These are phyloP conservation scores for Dactylella cylindrospora DNA, from an alignment of 2,329 filamentous ascomycete genomes.

Conservation along the genomic window DNA sequence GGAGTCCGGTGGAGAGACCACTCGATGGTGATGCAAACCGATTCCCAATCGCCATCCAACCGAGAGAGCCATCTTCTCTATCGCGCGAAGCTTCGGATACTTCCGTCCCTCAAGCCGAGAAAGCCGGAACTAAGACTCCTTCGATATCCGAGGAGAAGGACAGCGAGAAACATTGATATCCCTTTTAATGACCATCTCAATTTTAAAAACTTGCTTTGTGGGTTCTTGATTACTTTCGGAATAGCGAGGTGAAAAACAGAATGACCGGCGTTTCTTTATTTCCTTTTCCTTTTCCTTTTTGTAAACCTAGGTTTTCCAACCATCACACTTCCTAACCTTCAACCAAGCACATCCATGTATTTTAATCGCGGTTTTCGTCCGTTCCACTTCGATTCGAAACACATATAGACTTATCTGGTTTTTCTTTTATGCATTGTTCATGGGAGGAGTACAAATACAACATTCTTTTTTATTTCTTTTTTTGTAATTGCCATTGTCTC, in stretches of 20 bases:
- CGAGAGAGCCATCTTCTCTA: conserved; percentile 30
- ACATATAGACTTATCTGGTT: conserved; percentile 26
- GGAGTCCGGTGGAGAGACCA: conserved; percentile 48
- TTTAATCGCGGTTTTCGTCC: conserved; percentile 6
- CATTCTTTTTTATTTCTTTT: conserved; percentile 3
- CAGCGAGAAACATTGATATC: conserved; percentile 16
- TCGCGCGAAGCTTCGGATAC: conserved; percentile 26
- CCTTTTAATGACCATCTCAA: conserved; percentile 8
- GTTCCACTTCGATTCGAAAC: background rate
- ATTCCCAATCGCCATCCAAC: conserved; percentile 17
- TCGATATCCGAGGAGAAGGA: conserved; percentile 12
- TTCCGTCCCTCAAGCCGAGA: conserved; percentile 14
- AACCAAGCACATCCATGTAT: conserved; percentile 18
- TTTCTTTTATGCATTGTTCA: background rate
- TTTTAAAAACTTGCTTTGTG: conserved; percentile 13
- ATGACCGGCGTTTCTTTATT: conserved; percentile 24
- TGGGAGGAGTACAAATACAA: background rate
- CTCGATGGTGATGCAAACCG: conserved; percentile 6
- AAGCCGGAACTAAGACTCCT: conserved; percentile 28
- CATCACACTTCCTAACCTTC: background rate
- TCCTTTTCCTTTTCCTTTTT: conserved; percentile 7
- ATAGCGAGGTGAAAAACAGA: conserved; percentile 4
- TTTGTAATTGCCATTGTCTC: conserved; percentile 16
- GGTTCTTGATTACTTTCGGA: too few species aligned
- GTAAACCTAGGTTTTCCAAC: too few species aligned